Percentiles rank a stretch among this genome's conserved stretches.
Conservation (phyloP, 805 yeast genomes). For the Ogataea henricii region DNA sequence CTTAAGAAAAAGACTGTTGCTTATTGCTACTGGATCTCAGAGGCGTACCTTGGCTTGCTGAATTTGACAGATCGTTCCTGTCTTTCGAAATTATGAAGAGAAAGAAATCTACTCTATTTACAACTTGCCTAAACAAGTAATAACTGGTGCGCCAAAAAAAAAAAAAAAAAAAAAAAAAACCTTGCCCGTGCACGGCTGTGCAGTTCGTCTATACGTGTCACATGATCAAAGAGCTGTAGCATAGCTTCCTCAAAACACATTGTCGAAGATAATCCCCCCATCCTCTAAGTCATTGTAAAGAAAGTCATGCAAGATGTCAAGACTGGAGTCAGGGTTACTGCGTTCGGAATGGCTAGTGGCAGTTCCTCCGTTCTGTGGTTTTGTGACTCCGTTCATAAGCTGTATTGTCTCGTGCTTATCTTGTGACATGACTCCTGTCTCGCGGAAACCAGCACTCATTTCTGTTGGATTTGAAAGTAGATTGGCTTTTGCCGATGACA, state of each 20-base stretch:
- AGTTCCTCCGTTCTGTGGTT: not conserved
- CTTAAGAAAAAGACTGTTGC: not conserved
- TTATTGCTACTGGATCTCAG: not conserved
- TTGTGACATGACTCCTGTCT: no score
- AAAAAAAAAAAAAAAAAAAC: not conserved
- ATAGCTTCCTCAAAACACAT: slow-evolving; percentile 11
- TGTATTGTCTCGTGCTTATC: not conserved
- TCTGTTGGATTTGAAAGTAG: slow-evolving; percentile 1
- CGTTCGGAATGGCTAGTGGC: not conserved
- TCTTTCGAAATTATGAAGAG: not conserved
- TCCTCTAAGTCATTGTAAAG: slow-evolving; percentile 17
- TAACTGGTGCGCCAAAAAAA: not conserved
- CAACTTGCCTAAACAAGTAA: not conserved
- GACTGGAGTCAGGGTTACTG: slow-evolving; percentile 1
- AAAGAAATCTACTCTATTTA: not conserved
- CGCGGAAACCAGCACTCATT: no score
- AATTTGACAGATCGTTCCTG: not conserved
- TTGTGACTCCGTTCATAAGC: not conserved
- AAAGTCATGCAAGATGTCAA: slow-evolving; percentile 19
- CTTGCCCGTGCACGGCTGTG: not conserved
- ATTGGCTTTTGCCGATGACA: slow-evolving; percentile 6
- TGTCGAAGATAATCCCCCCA: slow-evolving; percentile 21
- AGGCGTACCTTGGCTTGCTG: not conserved
- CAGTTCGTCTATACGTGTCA: not conserved
- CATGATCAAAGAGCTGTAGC: not conserved